Evolutionary conservation across 2,329 filamentous ascomycete genomes (phyloP), one percentile per base, ranked within the genome.

Genomic region (Thelonectria blattea): DNA sequence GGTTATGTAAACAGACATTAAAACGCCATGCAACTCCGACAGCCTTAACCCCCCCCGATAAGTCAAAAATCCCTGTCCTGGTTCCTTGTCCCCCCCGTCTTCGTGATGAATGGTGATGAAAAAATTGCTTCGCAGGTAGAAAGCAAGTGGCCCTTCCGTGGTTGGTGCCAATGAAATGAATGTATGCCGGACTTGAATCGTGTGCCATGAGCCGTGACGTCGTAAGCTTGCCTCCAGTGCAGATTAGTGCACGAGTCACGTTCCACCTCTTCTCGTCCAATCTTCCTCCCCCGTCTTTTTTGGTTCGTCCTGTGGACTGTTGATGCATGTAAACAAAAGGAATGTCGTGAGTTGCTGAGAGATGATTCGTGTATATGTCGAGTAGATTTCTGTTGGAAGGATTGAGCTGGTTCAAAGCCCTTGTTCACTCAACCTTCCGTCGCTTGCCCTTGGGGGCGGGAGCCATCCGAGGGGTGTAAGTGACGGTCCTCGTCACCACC

Each of bases 401-500:
- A 37, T 59, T 42, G 60, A 48, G 52, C 50, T 41, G 54, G 41
- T 56, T 39, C 32, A 45, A 39, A 20, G 39, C 20, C 24, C n/a
- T 42, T 27, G 30, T 57, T 73, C 70, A 81, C 65, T 84, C 81
- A 50, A 83, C 76, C 81, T 92, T 96, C 80, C 93, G 89, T 79
- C 93, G 88, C 85, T 97, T 98, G 65, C 93, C 93, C 76, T 93
- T 93, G 8, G 93, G 94, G 39, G 93, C 92, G 22, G 93, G 91
- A 66, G 93, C 91, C 80, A 98, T 91, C 66, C 89, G 83, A 62
- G 88, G 90, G 74, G 91, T 96, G 77, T 96, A 97, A 42, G 92
- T 97, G 61, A 97, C 91, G 15, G 93, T 97, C 68, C 93, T 86
- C n/a, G 93, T 97, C 54, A 97, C 91, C 5, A 97, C 92, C 75